These are phyloP conservation scores for Aspergillus ruber DNA, from an alignment of 2,329 filamentous ascomycete genomes.

Conservation along the genomic window DNA sequence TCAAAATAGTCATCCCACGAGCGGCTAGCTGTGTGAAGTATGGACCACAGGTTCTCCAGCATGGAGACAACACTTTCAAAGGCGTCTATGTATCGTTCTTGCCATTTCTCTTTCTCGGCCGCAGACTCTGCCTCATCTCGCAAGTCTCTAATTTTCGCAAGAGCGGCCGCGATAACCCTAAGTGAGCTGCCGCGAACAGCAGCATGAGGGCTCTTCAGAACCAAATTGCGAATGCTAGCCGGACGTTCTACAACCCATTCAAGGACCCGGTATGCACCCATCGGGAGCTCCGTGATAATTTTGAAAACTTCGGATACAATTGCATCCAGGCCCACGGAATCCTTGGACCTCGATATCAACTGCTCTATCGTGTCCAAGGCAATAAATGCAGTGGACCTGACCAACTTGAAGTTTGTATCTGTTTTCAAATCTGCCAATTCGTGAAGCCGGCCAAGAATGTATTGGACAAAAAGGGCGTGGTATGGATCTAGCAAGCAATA, in stretches of 20 bases:
- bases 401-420: slow-evolving; percentile 42
- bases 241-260: slow-evolving; percentile 54
- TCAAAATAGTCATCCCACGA: slow-evolving; percentile 74
- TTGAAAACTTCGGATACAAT: slow-evolving; percentile 49
- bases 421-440: slow-evolving; percentile 45
- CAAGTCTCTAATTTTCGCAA: slow-evolving; percentile 48
- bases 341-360: slow-evolving; percentile 65
- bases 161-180: slow-evolving; percentile 47
- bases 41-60: slow-evolving; percentile 54
- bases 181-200: slow-evolving; percentile 50
- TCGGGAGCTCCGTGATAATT: slow-evolving; percentile 45
- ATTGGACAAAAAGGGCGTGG: slow-evolving; percentile 61
- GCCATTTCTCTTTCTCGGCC: slow-evolving; percentile 18
- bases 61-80: slow-evolving; percentile 37
- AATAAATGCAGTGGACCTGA: slow-evolving; percentile 38
- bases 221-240: slow-evolving; percentile 56
- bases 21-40: slow-evolving; percentile 56
- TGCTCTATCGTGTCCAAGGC: slow-evolving; percentile 63
- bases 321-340: slow-evolving; percentile 55
- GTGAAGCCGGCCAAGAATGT: slow-evolving; percentile 54
- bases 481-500: slow-evolving; percentile 73
- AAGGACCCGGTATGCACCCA: slow-evolving; percentile 55
- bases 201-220: slow-evolving; percentile 56
- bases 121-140: slow-evolving; percentile 17
- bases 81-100: slow-evolving; percentile 20